phyloP scores from a whole-genome alignment of 352 stramenopile species.

The Globisporangium iwayamae region DNA sequence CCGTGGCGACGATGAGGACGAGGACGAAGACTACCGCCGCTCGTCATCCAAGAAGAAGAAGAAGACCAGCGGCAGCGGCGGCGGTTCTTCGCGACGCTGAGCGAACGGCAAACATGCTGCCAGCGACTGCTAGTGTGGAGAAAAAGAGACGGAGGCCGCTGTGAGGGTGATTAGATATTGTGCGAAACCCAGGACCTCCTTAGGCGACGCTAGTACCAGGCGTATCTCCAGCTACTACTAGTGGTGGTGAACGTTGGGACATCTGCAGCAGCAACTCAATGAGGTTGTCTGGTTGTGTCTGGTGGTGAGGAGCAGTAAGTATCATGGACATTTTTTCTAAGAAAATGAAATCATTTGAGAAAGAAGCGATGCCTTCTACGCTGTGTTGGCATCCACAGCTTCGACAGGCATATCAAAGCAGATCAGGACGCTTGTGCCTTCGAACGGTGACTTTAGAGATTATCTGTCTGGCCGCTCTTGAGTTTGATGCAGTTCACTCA shows the following conservation, averaged over 20 bases:
- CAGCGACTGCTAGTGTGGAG: neutral
- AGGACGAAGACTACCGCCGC: slow-evolving; percentile 55
- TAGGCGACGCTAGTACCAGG: neutral
- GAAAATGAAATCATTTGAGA: slow-evolving; percentile 1
- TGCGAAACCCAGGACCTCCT: neutral
- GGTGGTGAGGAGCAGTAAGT: neutral
- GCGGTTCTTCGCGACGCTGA: slow-evolving; percentile 1
- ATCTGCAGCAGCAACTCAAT: neutral
- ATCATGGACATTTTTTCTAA: neutral
- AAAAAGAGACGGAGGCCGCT: neutral
- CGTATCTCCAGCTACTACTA: neutral
- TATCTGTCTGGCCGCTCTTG: neutral
- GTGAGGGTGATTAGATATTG: slow-evolving; percentile 9
- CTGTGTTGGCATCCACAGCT: too few relatives aligned
- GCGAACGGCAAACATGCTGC: neutral
- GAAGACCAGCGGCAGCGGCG: slow-evolving; percentile 8
- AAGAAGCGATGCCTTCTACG: neutral
- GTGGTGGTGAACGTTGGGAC: neutral
- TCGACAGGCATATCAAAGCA: neutral
- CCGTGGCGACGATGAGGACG: slow-evolving; percentile 46
- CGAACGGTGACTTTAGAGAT: slow-evolving; percentile 2
- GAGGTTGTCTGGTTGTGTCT: too few relatives aligned
- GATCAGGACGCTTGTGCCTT: neutral
- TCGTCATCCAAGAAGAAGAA: slow-evolving; percentile 60
- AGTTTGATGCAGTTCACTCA: neutral